These are phyloP conservation scores for Tuber calosporum DNA, from an alignment of 495 filamentous ascomycete genomes.

Conservation along the genomic window DNA sequence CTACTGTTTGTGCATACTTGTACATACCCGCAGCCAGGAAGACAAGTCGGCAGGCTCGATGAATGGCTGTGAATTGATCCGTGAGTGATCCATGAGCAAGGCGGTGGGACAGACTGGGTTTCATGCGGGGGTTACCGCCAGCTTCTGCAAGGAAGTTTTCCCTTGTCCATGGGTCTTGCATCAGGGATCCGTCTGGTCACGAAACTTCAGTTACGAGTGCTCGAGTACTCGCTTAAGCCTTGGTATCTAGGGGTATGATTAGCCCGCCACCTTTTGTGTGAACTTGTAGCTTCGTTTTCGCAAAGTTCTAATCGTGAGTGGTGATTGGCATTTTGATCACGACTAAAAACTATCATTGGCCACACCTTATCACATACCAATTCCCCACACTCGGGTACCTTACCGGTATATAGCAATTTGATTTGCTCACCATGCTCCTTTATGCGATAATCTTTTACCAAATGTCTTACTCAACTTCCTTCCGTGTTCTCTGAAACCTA, in stretches of 20 bases:
- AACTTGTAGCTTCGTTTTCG: not conserved
- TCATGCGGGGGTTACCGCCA: not conserved
- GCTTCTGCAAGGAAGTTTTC: not conserved
- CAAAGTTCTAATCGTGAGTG: not conserved
- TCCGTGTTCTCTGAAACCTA: not conserved
- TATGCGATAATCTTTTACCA: not conserved
- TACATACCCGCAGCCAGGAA: not conserved
- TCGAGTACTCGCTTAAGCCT: not conserved
- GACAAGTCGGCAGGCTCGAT: not conserved
- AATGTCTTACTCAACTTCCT: not conserved
- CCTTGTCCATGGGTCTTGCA: not conserved
- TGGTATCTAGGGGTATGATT: not conserved
- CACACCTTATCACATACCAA: not conserved
- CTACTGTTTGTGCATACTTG: not conserved
- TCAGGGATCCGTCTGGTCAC: not conserved
- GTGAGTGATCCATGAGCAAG: not conserved
- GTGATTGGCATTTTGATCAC: not conserved
- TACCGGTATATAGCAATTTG: not conserved
- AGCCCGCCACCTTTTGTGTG: not conserved
- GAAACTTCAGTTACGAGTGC: not conserved
- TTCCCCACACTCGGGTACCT: not conserved
- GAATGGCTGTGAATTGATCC: not conserved
- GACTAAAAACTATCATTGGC: not conserved
- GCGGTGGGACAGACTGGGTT: not conserved
- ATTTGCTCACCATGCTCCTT: not conserved